These are phyloP conservation scores for Wallacemonas collosoma DNA, from an alignment of 208 protist species.

Conservation along the genomic window DNA sequence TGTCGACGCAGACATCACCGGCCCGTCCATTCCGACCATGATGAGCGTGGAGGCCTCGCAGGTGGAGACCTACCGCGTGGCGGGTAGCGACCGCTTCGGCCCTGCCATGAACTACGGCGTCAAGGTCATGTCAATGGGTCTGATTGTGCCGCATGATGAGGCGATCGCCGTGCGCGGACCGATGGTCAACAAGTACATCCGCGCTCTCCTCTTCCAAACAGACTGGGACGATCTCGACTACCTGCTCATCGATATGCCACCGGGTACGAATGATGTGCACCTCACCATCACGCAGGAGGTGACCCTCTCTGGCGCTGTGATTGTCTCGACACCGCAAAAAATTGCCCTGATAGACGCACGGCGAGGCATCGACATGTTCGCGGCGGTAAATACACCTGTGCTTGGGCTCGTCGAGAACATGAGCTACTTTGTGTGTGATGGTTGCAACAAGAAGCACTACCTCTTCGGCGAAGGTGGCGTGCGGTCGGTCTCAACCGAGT, in stretches of 20 bases:
- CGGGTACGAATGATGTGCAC: conserved; percentile 93
- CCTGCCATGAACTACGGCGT: conserved; percentile 91
- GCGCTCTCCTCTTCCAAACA: conserved; percentile 87
- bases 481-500: conserved; percentile 76
- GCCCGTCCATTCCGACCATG: conserved; percentile 89
- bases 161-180: conserved; percentile 92
- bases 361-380: conserved; percentile 95
- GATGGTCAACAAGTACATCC: conserved; percentile 91
- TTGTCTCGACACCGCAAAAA: conserved; percentile 97
- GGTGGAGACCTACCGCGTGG: conserved; percentile 86
- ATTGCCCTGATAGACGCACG: conserved; percentile 93
- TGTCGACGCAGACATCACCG: conserved; percentile 93
- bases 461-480: conserved; percentile 95
- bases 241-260: conserved; percentile 93
- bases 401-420: conserved; percentile 98
- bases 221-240: conserved; percentile 94
- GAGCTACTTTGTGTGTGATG: conserved; percentile 95
- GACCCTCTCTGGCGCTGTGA: conserved; percentile 92
- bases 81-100: conserved; percentile 81
- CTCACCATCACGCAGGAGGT: conserved; percentile 92
- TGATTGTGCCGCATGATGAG: conserved; percentile 86
- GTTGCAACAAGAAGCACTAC: conserved; percentile 87
- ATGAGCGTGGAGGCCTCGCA: conserved; percentile 79
- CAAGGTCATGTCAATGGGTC: conserved; percentile 93
- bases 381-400: conserved; percentile 94